Conservation (phyloP, 108 stramenopile genomes). For the Skeletonema tropicum region DNA sequence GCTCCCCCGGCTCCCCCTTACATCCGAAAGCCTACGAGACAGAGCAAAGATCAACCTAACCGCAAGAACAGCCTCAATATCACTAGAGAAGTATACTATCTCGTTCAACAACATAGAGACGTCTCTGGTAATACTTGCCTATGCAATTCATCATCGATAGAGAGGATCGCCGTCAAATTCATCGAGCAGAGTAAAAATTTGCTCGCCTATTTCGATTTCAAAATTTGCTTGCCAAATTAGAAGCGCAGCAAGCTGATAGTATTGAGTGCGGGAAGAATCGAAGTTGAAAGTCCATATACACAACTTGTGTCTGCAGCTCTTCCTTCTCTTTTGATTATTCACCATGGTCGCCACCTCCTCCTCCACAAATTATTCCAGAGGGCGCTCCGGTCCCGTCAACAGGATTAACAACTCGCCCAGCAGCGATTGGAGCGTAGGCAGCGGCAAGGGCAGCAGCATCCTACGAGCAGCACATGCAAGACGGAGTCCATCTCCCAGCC, state of each 20-base stretch:
- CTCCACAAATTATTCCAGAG: not conserved
- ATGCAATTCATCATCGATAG: too few species aligned
- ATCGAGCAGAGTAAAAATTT: not conserved
- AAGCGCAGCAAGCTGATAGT: not conserved
- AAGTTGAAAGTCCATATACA: not conserved
- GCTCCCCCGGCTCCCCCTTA: too few species aligned
- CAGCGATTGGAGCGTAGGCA: not conserved
- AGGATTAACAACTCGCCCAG: not conserved
- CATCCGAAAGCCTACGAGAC: too few species aligned
- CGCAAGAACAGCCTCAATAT: too few species aligned
- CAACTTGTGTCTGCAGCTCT: not conserved
- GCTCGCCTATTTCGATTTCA: too few species aligned
- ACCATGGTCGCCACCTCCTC: not conserved
- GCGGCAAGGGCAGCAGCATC: not conserved
- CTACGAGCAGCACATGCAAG: not conserved
- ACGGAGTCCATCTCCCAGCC: slow-evolving; percentile 3
- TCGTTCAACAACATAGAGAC: too few species aligned
- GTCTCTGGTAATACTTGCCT: too few species aligned
- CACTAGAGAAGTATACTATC: too few species aligned
- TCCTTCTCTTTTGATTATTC: not conserved
- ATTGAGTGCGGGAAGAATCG: not conserved
- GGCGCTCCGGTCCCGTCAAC: not conserved
- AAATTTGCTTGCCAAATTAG: too few species aligned
- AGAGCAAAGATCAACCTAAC: too few species aligned
- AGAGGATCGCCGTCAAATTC: not conserved